Evolutionary conservation across 1,284 basidiomycete genomes (phyloP), one percentile per base, ranked within the genome.

Genomic region (Fistulina hepatica): DNA sequence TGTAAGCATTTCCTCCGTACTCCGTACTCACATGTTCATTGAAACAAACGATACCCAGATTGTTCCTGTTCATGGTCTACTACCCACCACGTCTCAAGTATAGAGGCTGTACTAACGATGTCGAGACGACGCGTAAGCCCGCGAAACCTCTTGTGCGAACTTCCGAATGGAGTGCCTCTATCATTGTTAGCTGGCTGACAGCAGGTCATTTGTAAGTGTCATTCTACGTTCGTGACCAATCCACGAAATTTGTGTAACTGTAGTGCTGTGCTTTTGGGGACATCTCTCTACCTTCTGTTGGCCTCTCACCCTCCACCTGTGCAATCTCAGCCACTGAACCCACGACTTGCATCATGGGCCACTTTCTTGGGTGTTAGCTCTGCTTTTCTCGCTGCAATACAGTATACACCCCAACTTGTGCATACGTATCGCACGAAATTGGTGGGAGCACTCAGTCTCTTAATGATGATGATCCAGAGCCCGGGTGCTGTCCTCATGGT

Each of bases 391-490:
- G 83, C 92, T 1, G 73, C 76, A 1, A 63, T 83, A 15, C 92
- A 97, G 58, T 97, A 95, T 52, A 68, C 80, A 0, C 93, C 92
- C 0, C 93, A 97, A 56, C 70, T 97, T 26, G 50, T 72, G 17
- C 77, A 83, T 48, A 97, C 93, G 2, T 91, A 81, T 49, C 62
- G 64, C 6, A 63, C 73, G 25, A 81, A 80, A 50, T 71, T 93
- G 6, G 93, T 97, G 6, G 93, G 92, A 8, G 90, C 91, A 1
- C 66, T 97, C 16, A 92, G 83, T 49, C 84, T 97, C 46, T 81
- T 81, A 2, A 95, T 90, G 74, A 97, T 98, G 94, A 64, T 75
- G 32, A 82, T 98, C 16, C 93, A 98, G 60, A 90, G 81, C 6
- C 94, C 94, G 0, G 94, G 94, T 2, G 83, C 85, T 1, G 67